phyloP scores from a whole-genome alignment of 1,284 basidiomycete genomes.

The Coniophora puteana region DNA sequence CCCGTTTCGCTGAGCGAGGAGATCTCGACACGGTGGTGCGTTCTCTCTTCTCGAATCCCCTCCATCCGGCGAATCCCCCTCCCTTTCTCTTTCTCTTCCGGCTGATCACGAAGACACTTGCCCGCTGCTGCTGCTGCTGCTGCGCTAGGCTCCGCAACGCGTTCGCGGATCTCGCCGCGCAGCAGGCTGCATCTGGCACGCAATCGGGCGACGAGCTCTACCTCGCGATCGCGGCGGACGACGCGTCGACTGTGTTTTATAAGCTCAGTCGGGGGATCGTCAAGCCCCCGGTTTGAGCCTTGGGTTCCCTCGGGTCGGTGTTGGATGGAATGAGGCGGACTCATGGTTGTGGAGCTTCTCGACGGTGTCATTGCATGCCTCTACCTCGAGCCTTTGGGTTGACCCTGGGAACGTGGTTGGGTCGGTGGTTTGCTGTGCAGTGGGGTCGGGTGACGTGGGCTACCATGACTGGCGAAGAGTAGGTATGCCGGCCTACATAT shows the following conservation, averaged over 20 bases:
- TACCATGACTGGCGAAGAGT: no score
- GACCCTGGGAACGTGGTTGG: no score
- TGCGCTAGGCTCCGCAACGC: conserved; percentile 50
- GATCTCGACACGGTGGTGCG: conserved; percentile 48
- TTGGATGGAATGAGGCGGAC: no score
- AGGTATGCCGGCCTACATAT: no score
- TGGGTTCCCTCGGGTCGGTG: no score
- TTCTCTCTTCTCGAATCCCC: background rate
- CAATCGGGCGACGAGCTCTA: conserved; percentile 60
- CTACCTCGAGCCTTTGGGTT: no score
- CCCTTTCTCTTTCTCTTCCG: conserved; percentile 1
- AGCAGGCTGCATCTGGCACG: conserved; percentile 17
- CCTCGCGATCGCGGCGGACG: conserved; percentile 68
- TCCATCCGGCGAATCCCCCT: conserved; percentile 30
- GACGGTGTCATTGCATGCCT: no score
- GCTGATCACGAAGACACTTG: background rate
- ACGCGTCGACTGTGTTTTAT: conserved; percentile 81
- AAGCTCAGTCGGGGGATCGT: conserved; percentile 71
- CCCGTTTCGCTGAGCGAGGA: conserved; percentile 68
- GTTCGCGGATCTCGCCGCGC: conserved; percentile 45
- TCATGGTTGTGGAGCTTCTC: no score
- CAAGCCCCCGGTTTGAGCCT: conserved; percentile 65
- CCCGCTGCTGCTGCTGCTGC: conserved; percentile 1
- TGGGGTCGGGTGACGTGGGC: no score
- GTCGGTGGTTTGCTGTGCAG: no score